Evolutionary conservation across 345 rosid genomes (phyloP).

Genomic region (Salix caprea): DNA sequence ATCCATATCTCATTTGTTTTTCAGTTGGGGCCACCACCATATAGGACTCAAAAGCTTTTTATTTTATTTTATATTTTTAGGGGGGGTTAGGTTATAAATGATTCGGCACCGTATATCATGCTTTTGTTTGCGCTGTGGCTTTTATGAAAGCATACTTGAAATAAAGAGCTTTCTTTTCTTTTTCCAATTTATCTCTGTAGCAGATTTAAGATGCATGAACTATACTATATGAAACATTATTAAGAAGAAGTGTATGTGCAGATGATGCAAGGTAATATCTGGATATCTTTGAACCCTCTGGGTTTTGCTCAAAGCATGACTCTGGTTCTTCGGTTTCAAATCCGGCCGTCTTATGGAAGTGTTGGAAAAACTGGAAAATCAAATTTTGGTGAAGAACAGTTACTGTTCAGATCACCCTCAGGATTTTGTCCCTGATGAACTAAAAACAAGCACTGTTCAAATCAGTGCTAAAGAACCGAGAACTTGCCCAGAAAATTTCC

Average conservation of each 20-base stretch:
- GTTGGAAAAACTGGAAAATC: too few relatives aligned
- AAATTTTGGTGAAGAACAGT: neutral
- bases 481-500: too few relatives aligned
- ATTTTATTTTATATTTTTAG: neutral
- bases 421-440: too few relatives aligned
- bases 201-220: neutral
- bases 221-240: neutral
- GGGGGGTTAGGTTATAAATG: neutral
- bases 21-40: too few relatives aligned
- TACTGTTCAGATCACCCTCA: too few relatives aligned
- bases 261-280: constrained; percentile 98
- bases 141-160: neutral
- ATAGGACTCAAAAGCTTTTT: neutral
- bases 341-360: constrained; percentile 42
- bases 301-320: constrained; percentile 73
- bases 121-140: neutral
- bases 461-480: too few relatives aligned
- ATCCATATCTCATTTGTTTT: neutral
- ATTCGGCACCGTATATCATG: neutral
- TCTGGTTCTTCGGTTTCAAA: constrained; percentile 62
- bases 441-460: too few relatives aligned
- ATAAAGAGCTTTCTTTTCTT: neutral
- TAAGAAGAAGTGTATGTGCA: constrained; percentile 19
- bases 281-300: constrained; percentile 57
- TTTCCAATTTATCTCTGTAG: neutral